A percentile compares a stretch with the other conserved stretches of the same genome.
These are phyloP conservation scores for Lichenothelia convexa DNA, from an alignment of 495 filamentous ascomycete species.

Conservation along the genomic window DNA sequence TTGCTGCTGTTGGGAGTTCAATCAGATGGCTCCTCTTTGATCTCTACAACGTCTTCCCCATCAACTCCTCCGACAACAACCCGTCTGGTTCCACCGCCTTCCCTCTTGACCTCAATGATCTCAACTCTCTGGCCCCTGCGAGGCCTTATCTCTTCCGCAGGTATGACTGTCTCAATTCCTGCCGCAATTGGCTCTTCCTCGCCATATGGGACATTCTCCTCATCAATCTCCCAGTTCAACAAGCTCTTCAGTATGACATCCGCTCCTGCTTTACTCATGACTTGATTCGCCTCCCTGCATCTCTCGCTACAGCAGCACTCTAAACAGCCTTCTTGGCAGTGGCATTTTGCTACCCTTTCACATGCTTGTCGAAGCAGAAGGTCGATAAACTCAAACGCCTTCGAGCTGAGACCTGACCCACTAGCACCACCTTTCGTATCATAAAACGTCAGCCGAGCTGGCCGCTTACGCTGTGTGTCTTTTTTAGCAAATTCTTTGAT, in stretches of 20 bases:
- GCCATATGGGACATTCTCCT: conserved; percentile 66
- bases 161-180: conserved; percentile 71
- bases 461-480: conserved; percentile 60
- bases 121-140: conserved; percentile 26
- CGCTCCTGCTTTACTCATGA: conserved; percentile 84
- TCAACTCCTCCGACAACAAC: conserved; percentile 6
- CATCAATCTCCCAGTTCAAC: conserved; percentile 55
- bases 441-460: conserved; percentile 82
- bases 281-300: conserved; percentile 75
- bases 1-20: too few species aligned
- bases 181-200: conserved; percentile 44
- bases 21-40: conserved; percentile 20
- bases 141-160: conserved; percentile 44
- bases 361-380: conserved; percentile 58
- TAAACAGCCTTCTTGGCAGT: conserved; percentile 56
- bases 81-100: conserved; percentile 9
- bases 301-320: conserved; percentile 77
- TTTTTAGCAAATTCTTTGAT: conserved; percentile 64
- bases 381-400: conserved; percentile 86
- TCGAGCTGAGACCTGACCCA: conserved; percentile 70
- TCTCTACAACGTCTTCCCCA: conserved; percentile 6
- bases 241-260: conserved; percentile 61
- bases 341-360: conserved; percentile 56
- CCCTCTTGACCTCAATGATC: conserved; percentile 25
- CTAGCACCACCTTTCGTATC: conserved; percentile 76